These are phyloP conservation scores for Fusarium illudens DNA, from an alignment of 2,329 filamentous ascomycete genomes.

Conservation along the genomic window DNA sequence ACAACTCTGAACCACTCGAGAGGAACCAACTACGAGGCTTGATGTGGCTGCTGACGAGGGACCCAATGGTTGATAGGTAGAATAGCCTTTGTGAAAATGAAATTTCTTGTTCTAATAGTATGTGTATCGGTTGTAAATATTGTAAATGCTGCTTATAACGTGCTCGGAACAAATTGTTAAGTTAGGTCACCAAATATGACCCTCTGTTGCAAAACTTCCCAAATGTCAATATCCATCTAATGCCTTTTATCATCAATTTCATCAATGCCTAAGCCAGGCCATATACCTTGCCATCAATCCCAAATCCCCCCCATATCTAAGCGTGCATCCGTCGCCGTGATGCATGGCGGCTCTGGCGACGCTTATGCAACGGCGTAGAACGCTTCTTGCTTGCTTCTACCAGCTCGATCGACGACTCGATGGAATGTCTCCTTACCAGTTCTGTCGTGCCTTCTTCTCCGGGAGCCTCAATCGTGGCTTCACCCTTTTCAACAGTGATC, in stretches of 20 bases:
- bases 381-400: constrained; percentile 12
- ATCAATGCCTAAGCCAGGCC: not conserved
- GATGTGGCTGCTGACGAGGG: too few relatives aligned
- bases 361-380: constrained; percentile 20
- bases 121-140: not conserved
- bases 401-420: constrained; percentile 9
- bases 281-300: not conserved
- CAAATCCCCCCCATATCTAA: not conserved
- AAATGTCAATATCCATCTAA: not conserved
- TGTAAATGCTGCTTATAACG: not conserved
- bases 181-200: not conserved
- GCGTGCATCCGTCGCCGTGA: not conserved
- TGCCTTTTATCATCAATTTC: not conserved
- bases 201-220: not conserved
- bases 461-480: constrained; percentile 1
- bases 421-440: constrained; percentile 8
- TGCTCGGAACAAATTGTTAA: not conserved
- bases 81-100: too few relatives aligned
- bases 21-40: too few relatives aligned
- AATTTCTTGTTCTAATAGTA: not conserved
- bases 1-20: too few relatives aligned
- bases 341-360: constrained; percentile 6
- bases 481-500: constrained; percentile 20
- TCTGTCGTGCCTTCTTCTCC: constrained; percentile 9
- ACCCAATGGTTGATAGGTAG: too few relatives aligned